Evolutionary conservation across 805 yeast species (phyloP).

Genomic region (Metschnikowia gelsemii): DNA sequence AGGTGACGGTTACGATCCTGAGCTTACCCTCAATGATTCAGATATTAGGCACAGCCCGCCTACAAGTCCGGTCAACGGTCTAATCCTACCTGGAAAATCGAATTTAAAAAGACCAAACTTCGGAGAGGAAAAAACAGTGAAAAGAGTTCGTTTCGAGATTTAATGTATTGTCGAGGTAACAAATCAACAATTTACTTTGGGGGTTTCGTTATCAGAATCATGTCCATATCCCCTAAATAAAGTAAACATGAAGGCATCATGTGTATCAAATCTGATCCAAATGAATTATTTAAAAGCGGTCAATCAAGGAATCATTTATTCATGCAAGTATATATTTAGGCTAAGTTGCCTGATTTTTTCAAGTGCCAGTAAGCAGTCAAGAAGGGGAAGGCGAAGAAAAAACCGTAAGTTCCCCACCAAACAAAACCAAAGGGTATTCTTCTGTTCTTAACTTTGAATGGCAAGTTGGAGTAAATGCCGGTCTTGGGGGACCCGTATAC

Average conservation of each 20-base stretch:
- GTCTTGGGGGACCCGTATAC: constrained; percentile 40
- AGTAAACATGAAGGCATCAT: too few relatives aligned
- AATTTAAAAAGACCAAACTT: constrained; percentile 26
- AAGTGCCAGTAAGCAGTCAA: constrained; percentile 75
- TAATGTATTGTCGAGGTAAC: background rate
- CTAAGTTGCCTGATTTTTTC: constrained; percentile 73
- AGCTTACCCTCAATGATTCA: constrained; percentile 12
- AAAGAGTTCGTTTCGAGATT: constrained; percentile 35
- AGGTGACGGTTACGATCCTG: constrained; percentile 27
- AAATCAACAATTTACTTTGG: background rate
- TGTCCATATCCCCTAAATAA: too few relatives aligned
- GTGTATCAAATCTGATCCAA: too few relatives aligned
- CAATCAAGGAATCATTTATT: constrained; percentile 3
- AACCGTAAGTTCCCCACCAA: constrained; percentile 69
- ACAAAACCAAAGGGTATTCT: constrained; percentile 82
- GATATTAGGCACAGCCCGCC: constrained; percentile 16
- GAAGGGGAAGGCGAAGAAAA: constrained; percentile 57
- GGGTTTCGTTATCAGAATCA: background rate
- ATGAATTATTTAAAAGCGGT: too few relatives aligned
- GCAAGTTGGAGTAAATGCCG: constrained; percentile 89
- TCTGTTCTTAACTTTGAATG: constrained; percentile 93
- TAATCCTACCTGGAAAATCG: constrained; percentile 16
- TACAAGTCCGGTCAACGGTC: constrained; percentile 11
- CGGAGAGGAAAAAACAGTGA: constrained; percentile 20
- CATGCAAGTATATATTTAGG: constrained; percentile 8